phyloP scores from a whole-genome alignment of 2,329 filamentous ascomycete genomes.

The Aspergillus ustus region DNA sequence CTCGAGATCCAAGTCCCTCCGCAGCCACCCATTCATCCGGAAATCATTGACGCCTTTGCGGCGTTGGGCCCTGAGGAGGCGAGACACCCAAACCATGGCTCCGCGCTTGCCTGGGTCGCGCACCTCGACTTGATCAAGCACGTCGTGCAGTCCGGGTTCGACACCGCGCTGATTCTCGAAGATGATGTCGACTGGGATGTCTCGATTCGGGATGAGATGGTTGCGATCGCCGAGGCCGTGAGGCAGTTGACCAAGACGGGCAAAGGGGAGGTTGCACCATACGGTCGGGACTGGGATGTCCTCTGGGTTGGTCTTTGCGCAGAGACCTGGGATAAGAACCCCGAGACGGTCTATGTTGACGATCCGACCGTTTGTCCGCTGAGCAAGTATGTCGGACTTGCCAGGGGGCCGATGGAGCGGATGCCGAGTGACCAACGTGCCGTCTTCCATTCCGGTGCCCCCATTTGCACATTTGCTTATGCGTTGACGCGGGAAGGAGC shows the following conservation, averaged over 20 bases:
- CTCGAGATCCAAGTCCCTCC: constrained; percentile 39
- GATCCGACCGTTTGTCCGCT: constrained; percentile 32
- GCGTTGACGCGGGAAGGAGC: constrained; percentile 47
- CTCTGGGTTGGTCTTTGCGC: constrained; percentile 47
- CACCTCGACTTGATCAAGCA: constrained; percentile 44
- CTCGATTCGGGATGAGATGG: constrained; percentile 37
- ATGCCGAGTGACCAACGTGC: constrained; percentile 26
- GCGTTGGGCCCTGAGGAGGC: constrained; percentile 21
- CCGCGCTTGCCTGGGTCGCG: constrained; percentile 45
- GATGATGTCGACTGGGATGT: constrained; percentile 48
- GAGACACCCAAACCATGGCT: constrained; percentile 26
- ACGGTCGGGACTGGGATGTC: constrained; percentile 42
- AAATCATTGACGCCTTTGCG: constrained; percentile 35
- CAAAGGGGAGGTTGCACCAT: constrained; percentile 23
- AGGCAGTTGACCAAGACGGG: constrained; percentile 30
- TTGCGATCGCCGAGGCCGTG: constrained; percentile 36
- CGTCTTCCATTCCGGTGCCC: constrained; percentile 32
- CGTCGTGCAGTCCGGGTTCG: constrained; percentile 25
- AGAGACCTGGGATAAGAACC: constrained; percentile 20
- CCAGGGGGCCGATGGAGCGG: constrained; percentile 17
- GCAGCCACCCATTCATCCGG: constrained; percentile 36
- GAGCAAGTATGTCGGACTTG: constrained; percentile 23
- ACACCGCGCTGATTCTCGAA: constrained; percentile 46
- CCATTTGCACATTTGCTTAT: constrained; percentile 43
- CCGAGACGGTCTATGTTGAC: constrained; percentile 26